phyloP scores from a whole-genome alignment of 192 early-diverging fungal genomes.

The Rhizophlyctis rosea region DNA sequence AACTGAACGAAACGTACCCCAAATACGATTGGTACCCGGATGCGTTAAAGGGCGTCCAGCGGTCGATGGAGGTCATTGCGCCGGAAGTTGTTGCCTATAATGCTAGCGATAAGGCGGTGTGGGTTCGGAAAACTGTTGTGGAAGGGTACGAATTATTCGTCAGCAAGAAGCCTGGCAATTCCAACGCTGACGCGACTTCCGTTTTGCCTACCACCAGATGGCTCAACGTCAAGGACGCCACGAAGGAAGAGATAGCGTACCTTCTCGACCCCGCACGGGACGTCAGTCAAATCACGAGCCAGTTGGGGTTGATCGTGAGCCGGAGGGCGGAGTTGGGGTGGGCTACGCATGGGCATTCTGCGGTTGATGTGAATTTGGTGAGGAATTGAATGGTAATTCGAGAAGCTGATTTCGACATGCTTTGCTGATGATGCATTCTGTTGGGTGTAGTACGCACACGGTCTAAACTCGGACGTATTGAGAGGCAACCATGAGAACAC shows the following conservation, averaged over 20 bases:
- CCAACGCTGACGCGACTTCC: too few species aligned
- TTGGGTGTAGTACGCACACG: constrained; percentile 66
- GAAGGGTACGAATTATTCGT: constrained; percentile 45
- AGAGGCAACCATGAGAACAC: constrained; percentile 87
- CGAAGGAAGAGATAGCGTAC: constrained; percentile 39
- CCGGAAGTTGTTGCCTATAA: constrained; percentile 13
- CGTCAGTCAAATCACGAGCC: constrained; percentile 13
- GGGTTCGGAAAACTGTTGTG: constrained; percentile 53
- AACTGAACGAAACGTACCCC: constrained; percentile 69
- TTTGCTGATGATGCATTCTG: not conserved
- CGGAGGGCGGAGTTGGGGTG: constrained; percentile 49
- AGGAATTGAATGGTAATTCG: not conserved
- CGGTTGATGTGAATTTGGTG: constrained; percentile 87
- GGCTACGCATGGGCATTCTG: constrained; percentile 90
- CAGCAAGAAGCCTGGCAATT: too few species aligned
- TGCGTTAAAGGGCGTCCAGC: constrained; percentile 62
- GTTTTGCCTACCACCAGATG: too few species aligned
- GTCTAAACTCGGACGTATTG: constrained; percentile 54
- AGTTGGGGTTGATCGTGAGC: constrained; percentile 29
- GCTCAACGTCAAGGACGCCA: constrained; percentile 3
- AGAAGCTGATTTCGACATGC: not conserved
- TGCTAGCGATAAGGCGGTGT: constrained; percentile 26
- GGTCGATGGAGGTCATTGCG: constrained; percentile 57
- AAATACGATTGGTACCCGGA: constrained; percentile 80
- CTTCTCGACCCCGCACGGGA: constrained; percentile 48